phyloP scores from a whole-genome alignment of 202 grass and related monocot genomes.

The Eragrostis tef region DNA sequence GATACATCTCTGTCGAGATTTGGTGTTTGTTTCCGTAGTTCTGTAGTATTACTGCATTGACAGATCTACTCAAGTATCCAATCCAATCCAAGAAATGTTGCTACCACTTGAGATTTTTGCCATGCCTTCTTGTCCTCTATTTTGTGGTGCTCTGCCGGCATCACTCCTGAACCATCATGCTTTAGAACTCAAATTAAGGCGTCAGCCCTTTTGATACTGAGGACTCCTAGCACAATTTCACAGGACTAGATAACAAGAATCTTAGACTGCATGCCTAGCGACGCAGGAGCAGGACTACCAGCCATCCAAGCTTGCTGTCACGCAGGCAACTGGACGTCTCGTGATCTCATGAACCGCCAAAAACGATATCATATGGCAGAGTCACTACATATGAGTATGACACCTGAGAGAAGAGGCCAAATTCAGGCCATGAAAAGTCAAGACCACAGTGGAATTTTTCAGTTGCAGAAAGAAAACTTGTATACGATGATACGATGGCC shows the following conservation, averaged over 20 bases:
- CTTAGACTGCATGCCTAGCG: not conserved
- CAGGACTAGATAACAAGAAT: not conserved
- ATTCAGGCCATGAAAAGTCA: not conserved
- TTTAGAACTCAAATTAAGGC: not conserved
- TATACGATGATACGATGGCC: not conserved
- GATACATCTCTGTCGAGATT: not conserved
- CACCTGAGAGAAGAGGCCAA: not conserved
- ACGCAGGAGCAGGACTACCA: not conserved
- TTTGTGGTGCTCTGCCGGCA: not conserved
- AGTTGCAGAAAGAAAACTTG: not conserved
- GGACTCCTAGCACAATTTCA: not conserved
- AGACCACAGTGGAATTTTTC: not conserved
- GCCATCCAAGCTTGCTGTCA: not conserved
- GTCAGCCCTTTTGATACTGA: not conserved
- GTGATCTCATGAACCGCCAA: slow-evolving; percentile 22
- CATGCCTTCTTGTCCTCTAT: not conserved
- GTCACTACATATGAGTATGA: too few species aligned
- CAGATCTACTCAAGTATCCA: not conserved
- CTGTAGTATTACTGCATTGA: not conserved
- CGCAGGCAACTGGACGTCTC: not conserved
- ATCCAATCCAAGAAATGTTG: not conserved
- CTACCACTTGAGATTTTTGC: not conserved
- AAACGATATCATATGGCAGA: not conserved
- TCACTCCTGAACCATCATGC: not conserved
- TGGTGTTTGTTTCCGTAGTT: not conserved